phyloP scores from a whole-genome alignment of 1,139 yeast species.

The Magnusiomyces tetraspermus region DNA sequence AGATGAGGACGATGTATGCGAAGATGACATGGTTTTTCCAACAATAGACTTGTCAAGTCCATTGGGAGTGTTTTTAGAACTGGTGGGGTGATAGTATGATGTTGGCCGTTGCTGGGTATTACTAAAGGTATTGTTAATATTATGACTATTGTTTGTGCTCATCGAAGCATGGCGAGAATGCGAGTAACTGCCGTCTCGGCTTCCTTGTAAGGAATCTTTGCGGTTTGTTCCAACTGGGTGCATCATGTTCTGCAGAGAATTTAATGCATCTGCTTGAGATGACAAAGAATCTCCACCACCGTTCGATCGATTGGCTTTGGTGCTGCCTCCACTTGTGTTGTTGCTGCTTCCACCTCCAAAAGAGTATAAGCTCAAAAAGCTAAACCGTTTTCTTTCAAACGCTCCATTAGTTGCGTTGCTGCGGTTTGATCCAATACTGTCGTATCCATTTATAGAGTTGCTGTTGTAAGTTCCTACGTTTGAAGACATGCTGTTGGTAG shows the following conservation, averaged over 20 bases:
- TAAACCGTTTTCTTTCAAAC: not conserved
- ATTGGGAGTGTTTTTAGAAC: not conserved
- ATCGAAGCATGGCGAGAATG: not conserved
- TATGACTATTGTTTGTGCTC: not conserved
- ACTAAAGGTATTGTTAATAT: not conserved
- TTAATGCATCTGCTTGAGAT: not conserved
- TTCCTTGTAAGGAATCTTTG: not conserved
- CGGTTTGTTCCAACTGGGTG: not conserved
- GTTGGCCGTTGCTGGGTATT: not conserved
- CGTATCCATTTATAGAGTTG: not conserved
- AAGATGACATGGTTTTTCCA: not conserved
- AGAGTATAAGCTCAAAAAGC: conserved; percentile 1
- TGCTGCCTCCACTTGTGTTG: not conserved
- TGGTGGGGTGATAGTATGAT: not conserved
- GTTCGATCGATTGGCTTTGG: not conserved
- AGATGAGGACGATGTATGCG: not conserved
- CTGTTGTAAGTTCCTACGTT: not conserved
- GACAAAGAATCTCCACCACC: not conserved
- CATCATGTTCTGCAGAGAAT: not conserved
- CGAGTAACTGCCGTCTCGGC: not conserved
- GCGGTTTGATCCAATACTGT: not conserved
- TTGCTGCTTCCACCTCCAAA: not conserved
- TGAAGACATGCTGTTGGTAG: not conserved
- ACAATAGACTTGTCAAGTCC: not conserved
- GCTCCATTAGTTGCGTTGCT: not conserved